These are phyloP conservation scores for Erythrophleum ivorense DNA, from an alignment of 331 rosid species.

Conservation along the genomic window DNA sequence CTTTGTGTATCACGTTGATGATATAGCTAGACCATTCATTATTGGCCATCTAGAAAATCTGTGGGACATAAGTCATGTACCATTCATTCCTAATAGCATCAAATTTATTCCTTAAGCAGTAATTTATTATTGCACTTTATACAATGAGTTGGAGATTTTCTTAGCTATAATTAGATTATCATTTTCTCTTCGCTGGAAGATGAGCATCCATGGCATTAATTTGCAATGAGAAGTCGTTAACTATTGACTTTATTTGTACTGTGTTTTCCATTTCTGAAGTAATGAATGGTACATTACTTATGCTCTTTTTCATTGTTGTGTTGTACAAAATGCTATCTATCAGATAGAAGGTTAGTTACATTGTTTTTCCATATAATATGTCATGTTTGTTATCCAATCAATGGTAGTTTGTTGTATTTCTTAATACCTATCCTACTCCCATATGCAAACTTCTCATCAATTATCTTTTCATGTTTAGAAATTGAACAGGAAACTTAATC, in stretches of 20 bases:
- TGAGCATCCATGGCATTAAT: background rate
- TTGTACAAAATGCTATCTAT: conserved; percentile 11
- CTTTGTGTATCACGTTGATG: background rate
- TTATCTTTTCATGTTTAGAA: conserved; percentile 55
- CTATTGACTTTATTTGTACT: background rate
- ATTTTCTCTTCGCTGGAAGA: background rate
- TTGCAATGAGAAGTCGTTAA: background rate
- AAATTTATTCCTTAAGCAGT: background rate
- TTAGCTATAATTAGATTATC: background rate
- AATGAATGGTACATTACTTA: conserved; percentile 1
- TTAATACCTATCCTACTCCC: background rate
- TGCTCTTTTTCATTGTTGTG: conserved; percentile 10
- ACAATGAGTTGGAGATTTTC: background rate
- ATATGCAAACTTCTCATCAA: conserved; percentile 36
- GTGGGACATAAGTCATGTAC: no score
- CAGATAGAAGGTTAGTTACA: background rate
- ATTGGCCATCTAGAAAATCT: no score
- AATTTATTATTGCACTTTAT: background rate
- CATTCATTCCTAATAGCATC: background rate
- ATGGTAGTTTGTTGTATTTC: conserved; percentile 23
- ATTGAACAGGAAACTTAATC: conserved; percentile 91
- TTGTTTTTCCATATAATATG: conserved; percentile 3
- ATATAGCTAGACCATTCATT: background rate
- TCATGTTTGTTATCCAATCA: background rate
- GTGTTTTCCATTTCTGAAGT: conserved; percentile 10